A percentile compares a stretch with the other conserved stretches of the same genome.
Evolutionary conservation across 495 filamentous ascomycete genomes (phyloP).

Genomic region (Penicillium macrosclerotiorum): DNA sequence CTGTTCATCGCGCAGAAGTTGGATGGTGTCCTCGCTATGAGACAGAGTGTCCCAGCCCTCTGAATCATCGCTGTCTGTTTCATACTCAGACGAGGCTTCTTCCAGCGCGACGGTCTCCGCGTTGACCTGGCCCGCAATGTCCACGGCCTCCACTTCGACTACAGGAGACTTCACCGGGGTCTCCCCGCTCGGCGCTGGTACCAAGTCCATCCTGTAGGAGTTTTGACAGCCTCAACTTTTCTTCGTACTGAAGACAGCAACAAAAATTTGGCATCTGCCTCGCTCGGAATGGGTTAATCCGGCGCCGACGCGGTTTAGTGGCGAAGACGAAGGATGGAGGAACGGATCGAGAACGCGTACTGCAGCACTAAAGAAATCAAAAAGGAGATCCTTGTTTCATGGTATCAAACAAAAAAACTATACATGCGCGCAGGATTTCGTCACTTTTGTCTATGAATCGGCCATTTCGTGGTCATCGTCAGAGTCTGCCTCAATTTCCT

Average conservation of each 20-base stretch:
- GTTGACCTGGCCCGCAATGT: conserved; percentile 28
- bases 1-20: conserved; percentile 60
- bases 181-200: conserved; percentile 41
- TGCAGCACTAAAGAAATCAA: conserved; percentile 13
- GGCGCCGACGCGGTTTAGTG: conserved; percentile 23
- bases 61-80: conserved; percentile 61
- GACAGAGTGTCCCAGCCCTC: conserved; percentile 69
- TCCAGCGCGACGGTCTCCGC: conserved; percentile 29
- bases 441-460: conserved; percentile 35
- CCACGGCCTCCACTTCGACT: conserved; percentile 45
- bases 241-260: conserved; percentile 35
- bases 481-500: conserved; percentile 41
- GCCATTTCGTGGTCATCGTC: conserved; percentile 52
- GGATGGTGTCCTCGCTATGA: conserved; percentile 65
- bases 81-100: conserved; percentile 40
- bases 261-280: conserved; percentile 31
- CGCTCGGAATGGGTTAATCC: conserved; percentile 37
- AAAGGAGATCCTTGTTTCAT: conserved; percentile 14
- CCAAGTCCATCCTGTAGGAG: conserved; percentile 42
- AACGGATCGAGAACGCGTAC: no score
- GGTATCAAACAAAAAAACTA: conserved; percentile 35
- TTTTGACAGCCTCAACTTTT: conserved; percentile 35
- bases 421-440: conserved; percentile 15
- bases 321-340: conserved; percentile 11
- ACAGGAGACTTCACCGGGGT: conserved; percentile 41